Base-by-base conservation (phyloP, 805 yeast genomes). In the Tetrapisispora fleetii region DNA sequence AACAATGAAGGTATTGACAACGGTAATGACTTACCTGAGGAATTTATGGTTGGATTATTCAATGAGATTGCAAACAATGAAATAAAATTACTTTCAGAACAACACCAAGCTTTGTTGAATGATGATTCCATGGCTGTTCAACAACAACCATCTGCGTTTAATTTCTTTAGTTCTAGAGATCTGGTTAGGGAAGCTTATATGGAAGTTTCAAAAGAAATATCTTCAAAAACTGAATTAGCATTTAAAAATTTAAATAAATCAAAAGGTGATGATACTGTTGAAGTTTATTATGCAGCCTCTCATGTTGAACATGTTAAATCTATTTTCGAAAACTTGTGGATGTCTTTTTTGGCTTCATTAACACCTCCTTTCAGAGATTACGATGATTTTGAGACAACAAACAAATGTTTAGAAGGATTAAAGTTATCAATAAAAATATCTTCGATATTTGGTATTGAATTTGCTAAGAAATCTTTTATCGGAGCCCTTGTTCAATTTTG, bases 1-100 rank as follows among this genome's bases (percentile, higher is more conserved):
- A 93, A 91, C 65, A 93, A 91, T 64, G 73, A 83, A 43, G 98
- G 97, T 27, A 88, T 93, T 58, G 95, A 95, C 64, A 95, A 91
- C 60, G 93, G 91, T 13, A 78, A 81, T 44, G 91, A 87, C 64
- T 71, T 93, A 38, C 88, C 95, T 5, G 75, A 77, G 17, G 93
- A 85, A 27, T 77, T 80, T 54, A 72, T 93, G 60, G 73, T 75
- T 37, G 75, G 75, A 14, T 79, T 91, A 40, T 93, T 77, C 64
- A 72, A 79, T 28, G 97, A 93, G 58, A 93, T 93, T 58, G 81
- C 76, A 44, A 68, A 65, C 38, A 80, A 93, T 64, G 99, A 93
- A 67, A 95, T 93, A 61, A 90, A 88, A 58, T 72, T 93, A 49
- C 83, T 84, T 50, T 85, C 95, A 39, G 99, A 95, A 64, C 99